These are phyloP conservation scores for Plectosphaerella cucumerina DNA, from an alignment of 2,329 filamentous ascomycete species.

Conservation along the genomic window DNA sequence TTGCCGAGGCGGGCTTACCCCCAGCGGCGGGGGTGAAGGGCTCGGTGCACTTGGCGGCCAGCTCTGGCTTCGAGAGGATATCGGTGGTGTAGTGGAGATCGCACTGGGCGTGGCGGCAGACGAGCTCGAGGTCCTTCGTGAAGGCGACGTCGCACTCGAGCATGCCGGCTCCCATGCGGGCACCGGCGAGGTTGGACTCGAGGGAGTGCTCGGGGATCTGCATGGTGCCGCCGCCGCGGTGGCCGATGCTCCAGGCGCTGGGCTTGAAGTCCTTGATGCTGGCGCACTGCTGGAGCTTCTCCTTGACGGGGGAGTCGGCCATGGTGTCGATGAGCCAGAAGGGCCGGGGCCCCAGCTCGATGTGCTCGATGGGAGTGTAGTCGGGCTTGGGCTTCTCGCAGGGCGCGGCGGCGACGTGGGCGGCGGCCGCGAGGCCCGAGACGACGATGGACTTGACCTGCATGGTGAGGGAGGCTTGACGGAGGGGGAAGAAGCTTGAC, in stretches of 20 bases:
- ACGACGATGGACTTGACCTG: constrained; percentile 22
- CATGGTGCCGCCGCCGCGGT: constrained; percentile 56
- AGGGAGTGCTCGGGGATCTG: constrained; percentile 62
- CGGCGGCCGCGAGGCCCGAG: constrained; percentile 21
- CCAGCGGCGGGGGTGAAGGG: constrained; percentile 55
- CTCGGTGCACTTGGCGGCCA: constrained; percentile 59
- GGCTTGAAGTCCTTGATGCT: constrained; percentile 45
- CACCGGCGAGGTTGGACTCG: constrained; percentile 56
- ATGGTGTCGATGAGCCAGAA: constrained; percentile 62
- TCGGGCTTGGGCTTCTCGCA: constrained; percentile 6
- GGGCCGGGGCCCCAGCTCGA: constrained; percentile 60
- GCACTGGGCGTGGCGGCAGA: constrained; percentile 65
- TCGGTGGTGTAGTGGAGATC: constrained; percentile 67
- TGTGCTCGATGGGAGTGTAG: constrained; percentile 34
- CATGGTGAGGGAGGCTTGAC: constrained; percentile 19
- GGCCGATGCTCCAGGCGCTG: constrained; percentile 55
- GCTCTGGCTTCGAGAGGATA: constrained; percentile 56
- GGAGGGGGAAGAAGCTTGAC: not conserved
- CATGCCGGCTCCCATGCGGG: constrained; percentile 63
- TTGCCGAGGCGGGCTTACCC: constrained; percentile 50
- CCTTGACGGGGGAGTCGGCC: constrained; percentile 55
- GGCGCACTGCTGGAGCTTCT: constrained; percentile 53
- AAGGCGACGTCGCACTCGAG: constrained; percentile 67
- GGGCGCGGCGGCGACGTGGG: constrained; percentile 8
- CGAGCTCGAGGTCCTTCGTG: constrained; percentile 60